These are phyloP conservation scores for Globisporangium alternatum DNA, from an alignment of 352 stramenopile species.

Conservation along the genomic window DNA sequence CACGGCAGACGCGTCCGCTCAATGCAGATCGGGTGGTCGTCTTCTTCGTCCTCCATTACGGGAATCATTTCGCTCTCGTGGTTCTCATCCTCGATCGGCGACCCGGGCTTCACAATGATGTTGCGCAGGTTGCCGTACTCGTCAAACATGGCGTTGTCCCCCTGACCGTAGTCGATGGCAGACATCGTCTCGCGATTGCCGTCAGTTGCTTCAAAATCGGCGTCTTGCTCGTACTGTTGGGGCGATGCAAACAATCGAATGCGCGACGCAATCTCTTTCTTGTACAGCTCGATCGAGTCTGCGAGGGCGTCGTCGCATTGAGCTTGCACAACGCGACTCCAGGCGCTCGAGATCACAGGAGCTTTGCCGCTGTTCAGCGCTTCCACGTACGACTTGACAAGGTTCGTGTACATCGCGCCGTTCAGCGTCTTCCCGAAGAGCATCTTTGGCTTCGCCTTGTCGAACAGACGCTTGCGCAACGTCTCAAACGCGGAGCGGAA, in stretches of 20 bases:
- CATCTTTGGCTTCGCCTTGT: slow-evolving; percentile 80
- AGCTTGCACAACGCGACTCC: slow-evolving; percentile 84
- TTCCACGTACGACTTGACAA: slow-evolving; percentile 80
- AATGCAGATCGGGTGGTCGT: slow-evolving; percentile 25
- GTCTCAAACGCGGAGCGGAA: slow-evolving; percentile 76
- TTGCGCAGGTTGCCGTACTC: slow-evolving; percentile 66
- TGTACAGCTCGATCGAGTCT: slow-evolving; percentile 76
- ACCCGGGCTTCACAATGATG: slow-evolving; percentile 24
- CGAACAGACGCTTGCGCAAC: slow-evolving; percentile 66
- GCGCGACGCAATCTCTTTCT: slow-evolving; percentile 52
- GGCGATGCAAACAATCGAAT: slow-evolving; percentile 49
- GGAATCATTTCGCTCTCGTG: slow-evolving; percentile 66
- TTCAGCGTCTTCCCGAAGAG: slow-evolving; percentile 85
- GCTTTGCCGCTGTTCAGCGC: slow-evolving; percentile 86
- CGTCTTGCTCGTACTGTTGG: slow-evolving; percentile 59
- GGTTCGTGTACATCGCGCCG: slow-evolving; percentile 83
- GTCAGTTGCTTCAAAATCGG: slow-evolving; percentile 29
- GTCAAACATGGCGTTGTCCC: slow-evolving; percentile 70
- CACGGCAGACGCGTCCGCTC: slow-evolving; percentile 72
- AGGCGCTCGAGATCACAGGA: slow-evolving; percentile 87
- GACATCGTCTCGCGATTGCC: slow-evolving; percentile 27
- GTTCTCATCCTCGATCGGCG: slow-evolving; percentile 31
- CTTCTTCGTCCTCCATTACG: slow-evolving; percentile 55
- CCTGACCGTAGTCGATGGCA: slow-evolving; percentile 53
- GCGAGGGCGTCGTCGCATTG: slow-evolving; percentile 82